These are phyloP conservation scores for Pyrenula massariospora DNA, from an alignment of 495 filamentous ascomycete species.

Conservation along the genomic window DNA sequence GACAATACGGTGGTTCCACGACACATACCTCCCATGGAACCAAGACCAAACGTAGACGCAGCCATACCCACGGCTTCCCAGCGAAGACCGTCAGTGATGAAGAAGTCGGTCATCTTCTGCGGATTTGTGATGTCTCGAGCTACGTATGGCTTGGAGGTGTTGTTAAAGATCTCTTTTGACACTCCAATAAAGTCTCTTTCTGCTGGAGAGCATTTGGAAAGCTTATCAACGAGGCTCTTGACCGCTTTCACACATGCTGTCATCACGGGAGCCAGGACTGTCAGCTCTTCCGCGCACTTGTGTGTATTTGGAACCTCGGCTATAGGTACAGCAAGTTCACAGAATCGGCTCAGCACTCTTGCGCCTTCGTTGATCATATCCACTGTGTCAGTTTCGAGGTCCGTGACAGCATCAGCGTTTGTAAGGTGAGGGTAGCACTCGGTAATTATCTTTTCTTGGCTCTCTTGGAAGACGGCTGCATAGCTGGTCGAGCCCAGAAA, in stretches of 20 bases:
- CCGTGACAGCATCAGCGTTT: slow-evolving; percentile 6
- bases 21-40: not conserved
- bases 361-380: not conserved
- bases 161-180: not conserved
- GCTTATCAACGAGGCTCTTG: not conserved
- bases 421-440: slow-evolving; percentile 8
- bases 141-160: not conserved
- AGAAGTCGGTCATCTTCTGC: slow-evolving; percentile 11
- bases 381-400: not conserved
- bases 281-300: not conserved
- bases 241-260: not conserved
- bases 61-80: slow-evolving; percentile 38
- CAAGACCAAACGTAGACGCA: slow-evolving; percentile 19
- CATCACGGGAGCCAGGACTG: slow-evolving; percentile 12
- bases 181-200: not conserved
- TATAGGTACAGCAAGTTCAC: not conserved
- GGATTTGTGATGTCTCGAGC: not conserved
- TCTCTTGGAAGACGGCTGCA: slow-evolving; percentile 13
- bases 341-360: not conserved
- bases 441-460: slow-evolving; percentile 6
- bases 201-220: not conserved
- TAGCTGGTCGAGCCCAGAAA: slow-evolving; percentile 23
- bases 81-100: slow-evolving; percentile 27
- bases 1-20: not conserved
- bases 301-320: slow-evolving; percentile 7